Evolutionary conservation across 257 asterid genomes (phyloP).

Genomic region (Haberlea rhodopensis): DNA sequence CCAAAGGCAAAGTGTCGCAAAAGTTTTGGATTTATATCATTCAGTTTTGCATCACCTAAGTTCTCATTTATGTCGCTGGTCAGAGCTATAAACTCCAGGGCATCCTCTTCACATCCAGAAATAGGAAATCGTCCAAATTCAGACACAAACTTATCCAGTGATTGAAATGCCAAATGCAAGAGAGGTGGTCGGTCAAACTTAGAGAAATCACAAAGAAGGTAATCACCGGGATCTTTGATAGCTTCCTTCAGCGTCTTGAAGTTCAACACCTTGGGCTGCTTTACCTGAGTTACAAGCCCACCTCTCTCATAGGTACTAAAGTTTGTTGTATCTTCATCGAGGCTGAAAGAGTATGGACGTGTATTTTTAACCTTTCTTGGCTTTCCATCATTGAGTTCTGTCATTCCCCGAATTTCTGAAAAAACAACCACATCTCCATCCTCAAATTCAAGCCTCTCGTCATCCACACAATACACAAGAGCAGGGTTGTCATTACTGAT

Average conservation of each 20-base stretch:
- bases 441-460: conserved; percentile 94
- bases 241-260: conserved; percentile 83
- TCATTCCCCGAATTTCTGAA: conserved; percentile 84
- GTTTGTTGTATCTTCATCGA: conserved; percentile 79
- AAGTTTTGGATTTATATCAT: conserved; percentile 68
- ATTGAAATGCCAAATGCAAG: conserved; percentile 84
- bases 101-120: conserved; percentile 93
- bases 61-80: conserved; percentile 57
- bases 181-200: conserved; percentile 91
- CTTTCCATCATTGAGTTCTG: conserved; percentile 90
- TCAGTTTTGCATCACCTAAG: conserved; percentile 63
- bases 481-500: conserved; percentile 82
- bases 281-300: conserved; percentile 87
- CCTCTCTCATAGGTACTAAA: conserved; percentile 76
- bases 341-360: conserved; percentile 76
- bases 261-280: conserved; percentile 81
- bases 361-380: conserved; percentile 75
- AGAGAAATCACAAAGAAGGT: conserved; percentile 84
- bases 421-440: conserved; percentile 88
- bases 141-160: conserved; percentile 69
- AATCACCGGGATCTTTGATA: conserved; percentile 76
- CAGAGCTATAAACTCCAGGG: conserved; percentile 66
- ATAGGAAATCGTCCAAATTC: conserved; percentile 64
- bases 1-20: conserved; percentile 76
- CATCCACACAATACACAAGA: conserved; percentile 85